Conservation (phyloP, 2,329 filamentous ascomycete species). For the Teratosphaeria gauchensis region DNA sequence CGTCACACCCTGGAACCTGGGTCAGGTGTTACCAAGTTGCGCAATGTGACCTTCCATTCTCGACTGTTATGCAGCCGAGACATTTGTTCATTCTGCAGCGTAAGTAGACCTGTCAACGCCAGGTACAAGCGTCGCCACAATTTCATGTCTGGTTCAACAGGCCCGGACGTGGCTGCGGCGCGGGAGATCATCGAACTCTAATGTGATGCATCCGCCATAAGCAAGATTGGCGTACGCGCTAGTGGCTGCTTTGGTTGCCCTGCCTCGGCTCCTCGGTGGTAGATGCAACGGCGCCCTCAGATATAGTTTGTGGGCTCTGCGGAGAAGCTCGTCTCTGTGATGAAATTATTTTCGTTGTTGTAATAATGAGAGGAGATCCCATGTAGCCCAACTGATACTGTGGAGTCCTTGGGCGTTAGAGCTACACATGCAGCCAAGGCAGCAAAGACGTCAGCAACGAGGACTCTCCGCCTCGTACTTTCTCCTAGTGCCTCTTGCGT, state of each 20-base stretch:
- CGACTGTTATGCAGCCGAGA: too few relatives aligned
- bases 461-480: too few relatives aligned
- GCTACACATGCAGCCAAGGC: too few relatives aligned
- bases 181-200: background rate
- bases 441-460: too few relatives aligned
- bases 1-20: too few relatives aligned
- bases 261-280: background rate
- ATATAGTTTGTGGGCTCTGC: background rate
- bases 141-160: background rate
- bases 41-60: too few relatives aligned
- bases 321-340: background rate
- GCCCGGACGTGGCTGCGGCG: background rate
- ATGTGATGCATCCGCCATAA: background rate
- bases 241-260: background rate
- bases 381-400: too few relatives aligned
- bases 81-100: too few relatives aligned
- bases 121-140: background rate
- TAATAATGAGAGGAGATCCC: too few relatives aligned
- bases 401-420: too few relatives aligned
- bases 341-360: background rate
- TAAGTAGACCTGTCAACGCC: background rate
- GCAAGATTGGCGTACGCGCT: background rate
- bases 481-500: too few relatives aligned
- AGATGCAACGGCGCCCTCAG: background rate
- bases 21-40: too few relatives aligned